phyloP scores from a whole-genome alignment of 148 eudicot species.

The Camellia sinensis region DNA sequence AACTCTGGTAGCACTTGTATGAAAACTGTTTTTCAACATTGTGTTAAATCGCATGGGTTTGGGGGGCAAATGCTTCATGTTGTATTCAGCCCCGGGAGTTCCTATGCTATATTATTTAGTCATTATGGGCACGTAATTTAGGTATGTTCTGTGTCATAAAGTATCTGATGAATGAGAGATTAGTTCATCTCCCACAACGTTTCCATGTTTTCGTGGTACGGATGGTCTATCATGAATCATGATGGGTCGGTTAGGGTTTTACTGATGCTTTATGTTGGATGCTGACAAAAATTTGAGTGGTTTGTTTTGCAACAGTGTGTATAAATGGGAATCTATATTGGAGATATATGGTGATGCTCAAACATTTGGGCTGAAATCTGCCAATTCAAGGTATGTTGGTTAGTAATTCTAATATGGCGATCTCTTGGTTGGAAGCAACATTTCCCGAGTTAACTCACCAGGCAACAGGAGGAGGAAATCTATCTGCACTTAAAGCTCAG shows the following conservation, averaged over 20 bases:
- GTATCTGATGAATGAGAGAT: not conserved
- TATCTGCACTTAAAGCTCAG: constrained; percentile 60
- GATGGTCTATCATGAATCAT: not conserved
- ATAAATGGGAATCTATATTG: constrained; percentile 72
- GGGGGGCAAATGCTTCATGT: no score
- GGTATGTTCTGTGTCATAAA: not conserved
- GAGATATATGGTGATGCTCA: constrained; percentile 85
- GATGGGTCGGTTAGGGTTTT: not conserved
- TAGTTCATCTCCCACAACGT: not conserved
- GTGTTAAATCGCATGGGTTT: not conserved
- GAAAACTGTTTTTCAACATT: not conserved
- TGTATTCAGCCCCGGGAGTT: not conserved
- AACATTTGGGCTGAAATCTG: constrained; percentile 68
- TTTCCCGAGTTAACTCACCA: constrained; percentile 69
- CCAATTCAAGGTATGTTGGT: constrained; percentile 51
- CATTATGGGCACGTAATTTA: not conserved
- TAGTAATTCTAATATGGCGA: constrained; percentile 67
- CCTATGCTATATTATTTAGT: not conserved
- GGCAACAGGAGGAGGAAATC: constrained; percentile 41
- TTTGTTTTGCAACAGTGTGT: constrained; percentile 44
- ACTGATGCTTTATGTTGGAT: constrained; percentile 11
- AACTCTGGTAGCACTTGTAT: constrained; percentile 1
- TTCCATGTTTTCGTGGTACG: not conserved
- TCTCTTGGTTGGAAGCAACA: constrained; percentile 94
- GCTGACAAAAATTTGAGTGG: not conserved